A percentile compares a stretch with the other conserved stretches of the same genome.
phyloP scores from a whole-genome alignment of 2,329 filamentous ascomycete genomes.

The Berkeleyomyces basicola region DNA sequence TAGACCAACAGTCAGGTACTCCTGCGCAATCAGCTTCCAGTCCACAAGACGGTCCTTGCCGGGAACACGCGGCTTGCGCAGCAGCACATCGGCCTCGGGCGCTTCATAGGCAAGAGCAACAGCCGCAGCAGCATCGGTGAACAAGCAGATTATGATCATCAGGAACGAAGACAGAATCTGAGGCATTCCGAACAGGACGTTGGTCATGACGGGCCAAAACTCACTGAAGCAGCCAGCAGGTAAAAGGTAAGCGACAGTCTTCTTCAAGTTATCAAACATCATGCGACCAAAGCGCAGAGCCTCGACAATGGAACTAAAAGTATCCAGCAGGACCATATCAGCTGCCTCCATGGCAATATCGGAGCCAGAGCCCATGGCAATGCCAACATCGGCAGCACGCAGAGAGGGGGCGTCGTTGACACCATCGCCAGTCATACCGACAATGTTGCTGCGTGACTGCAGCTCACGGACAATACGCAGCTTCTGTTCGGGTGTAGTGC shows the following conservation, averaged over 20 bases:
- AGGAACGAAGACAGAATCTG: constrained; percentile 95
- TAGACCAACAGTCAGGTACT: constrained; percentile 49
- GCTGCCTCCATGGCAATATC: constrained; percentile 93
- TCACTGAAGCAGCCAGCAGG: constrained; percentile 92
- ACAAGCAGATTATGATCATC: constrained; percentile 95
- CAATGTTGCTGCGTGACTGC: constrained; percentile 81
- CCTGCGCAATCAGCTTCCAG: constrained; percentile 53
- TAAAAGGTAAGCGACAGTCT: constrained; percentile 98
- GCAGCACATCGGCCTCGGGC: constrained; percentile 58
- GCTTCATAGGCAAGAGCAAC: constrained; percentile 61
- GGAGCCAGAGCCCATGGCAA: constrained; percentile 96
- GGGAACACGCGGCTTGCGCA: constrained; percentile 49
- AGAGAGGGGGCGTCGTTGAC: constrained; percentile 95
- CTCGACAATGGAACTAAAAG: constrained; percentile 97
- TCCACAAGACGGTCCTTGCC: constrained; percentile 58
- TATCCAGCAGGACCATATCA: constrained; percentile 96
- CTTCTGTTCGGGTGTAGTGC: constrained; percentile 91
- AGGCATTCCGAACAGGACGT: constrained; percentile 93
- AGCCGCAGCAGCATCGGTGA: constrained; percentile 64
- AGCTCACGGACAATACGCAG: constrained; percentile 90
- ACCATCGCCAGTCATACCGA: constrained; percentile 97
- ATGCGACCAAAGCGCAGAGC: constrained; percentile 93
- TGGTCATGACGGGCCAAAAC: constrained; percentile 97
- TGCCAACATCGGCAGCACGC: constrained; percentile 97
- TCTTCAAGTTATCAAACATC: constrained; percentile 99